Percentiles rank a stretch among this genome's conserved stretches.
phyloP scores from a whole-genome alignment of 2,329 filamentous ascomycete species.

The Hymenoscyphus occultus region DNA sequence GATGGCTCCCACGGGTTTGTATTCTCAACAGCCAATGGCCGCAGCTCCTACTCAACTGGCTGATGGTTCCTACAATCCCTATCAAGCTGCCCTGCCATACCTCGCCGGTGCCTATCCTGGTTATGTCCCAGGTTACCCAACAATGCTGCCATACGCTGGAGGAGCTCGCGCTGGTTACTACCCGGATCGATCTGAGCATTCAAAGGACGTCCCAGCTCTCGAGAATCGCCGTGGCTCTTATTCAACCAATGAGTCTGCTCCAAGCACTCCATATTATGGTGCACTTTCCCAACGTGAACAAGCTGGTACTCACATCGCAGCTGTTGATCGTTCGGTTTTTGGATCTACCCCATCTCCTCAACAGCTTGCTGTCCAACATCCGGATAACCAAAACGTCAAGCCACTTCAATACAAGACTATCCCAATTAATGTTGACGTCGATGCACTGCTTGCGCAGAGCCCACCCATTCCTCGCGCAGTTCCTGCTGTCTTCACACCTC shows the following conservation, averaged over 20 bases:
- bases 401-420: slow-evolving; percentile 35
- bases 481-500: slow-evolving; percentile 81
- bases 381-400: slow-evolving; percentile 37
- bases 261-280: slow-evolving; percentile 63
- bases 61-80: slow-evolving; percentile 34
- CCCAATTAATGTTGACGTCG: slow-evolving; percentile 44
- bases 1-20: slow-evolving; percentile 32
- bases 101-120: slow-evolving; percentile 34
- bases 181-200: slow-evolving; percentile 32
- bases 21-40: slow-evolving; percentile 31
- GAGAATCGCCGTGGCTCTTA: slow-evolving; percentile 67
- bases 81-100: slow-evolving; percentile 33
- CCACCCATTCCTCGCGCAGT: slow-evolving; percentile 84
- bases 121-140: slow-evolving; percentile 32
- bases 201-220: slow-evolving; percentile 54
- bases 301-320: slow-evolving; percentile 56
- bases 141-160: slow-evolving; percentile 26
- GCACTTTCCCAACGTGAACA: slow-evolving; percentile 57
- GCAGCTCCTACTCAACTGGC: slow-evolving; percentile 26
- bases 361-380: slow-evolving; percentile 47
- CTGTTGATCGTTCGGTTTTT: slow-evolving; percentile 57
- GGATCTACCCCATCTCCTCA: slow-evolving; percentile 67
- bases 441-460: slow-evolving; percentile 68
- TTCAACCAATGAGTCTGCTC: slow-evolving; percentile 64
- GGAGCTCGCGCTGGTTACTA: slow-evolving; percentile 33